These are phyloP conservation scores for Pestalotiopsis sp. DNA, from an alignment of 2,329 filamentous ascomycete genomes.

Conservation along the genomic window DNA sequence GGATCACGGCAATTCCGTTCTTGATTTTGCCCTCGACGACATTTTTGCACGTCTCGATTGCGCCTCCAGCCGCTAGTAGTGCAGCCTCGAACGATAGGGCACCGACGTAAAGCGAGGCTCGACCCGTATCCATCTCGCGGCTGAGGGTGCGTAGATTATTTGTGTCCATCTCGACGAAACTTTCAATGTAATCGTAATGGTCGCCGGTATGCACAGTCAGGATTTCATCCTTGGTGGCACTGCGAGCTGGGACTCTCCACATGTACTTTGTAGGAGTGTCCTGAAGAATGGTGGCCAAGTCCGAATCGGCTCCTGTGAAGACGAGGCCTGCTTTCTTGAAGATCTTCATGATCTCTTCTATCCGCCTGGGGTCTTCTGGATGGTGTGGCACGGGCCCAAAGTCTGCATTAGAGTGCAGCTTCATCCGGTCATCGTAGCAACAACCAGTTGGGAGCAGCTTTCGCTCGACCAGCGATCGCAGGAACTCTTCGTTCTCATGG, in stretches of 20 bases:
- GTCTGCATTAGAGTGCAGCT: slow-evolving; percentile 87
- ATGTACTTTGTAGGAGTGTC: slow-evolving; percentile 63
- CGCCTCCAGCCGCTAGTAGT: slow-evolving; percentile 83
- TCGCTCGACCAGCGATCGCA: slow-evolving; percentile 42
- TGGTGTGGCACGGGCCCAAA: slow-evolving; percentile 77
- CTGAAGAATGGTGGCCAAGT: slow-evolving; percentile 54
- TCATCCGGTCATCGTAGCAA: slow-evolving; percentile 95
- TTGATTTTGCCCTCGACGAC: slow-evolving; percentile 83
- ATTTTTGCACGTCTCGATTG: slow-evolving; percentile 94
- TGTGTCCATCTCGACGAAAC: slow-evolving; percentile 54
- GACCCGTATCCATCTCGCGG: slow-evolving; percentile 59
- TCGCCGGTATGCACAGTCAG: slow-evolving; percentile 75
- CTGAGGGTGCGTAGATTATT: slow-evolving; percentile 72
- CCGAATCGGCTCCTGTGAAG: slow-evolving; percentile 59
- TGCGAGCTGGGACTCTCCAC: slow-evolving; percentile 77
- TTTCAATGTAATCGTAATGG: slow-evolving; percentile 79
- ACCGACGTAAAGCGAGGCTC: slow-evolving; percentile 83
- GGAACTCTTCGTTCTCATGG: slow-evolving; percentile 37
- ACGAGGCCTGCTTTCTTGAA: slow-evolving; percentile 83
- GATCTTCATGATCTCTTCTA: slow-evolving; percentile 89
- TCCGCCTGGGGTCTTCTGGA: slow-evolving; percentile 90
- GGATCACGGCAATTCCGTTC: slow-evolving; percentile 93
- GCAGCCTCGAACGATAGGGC: slow-evolving; percentile 80
- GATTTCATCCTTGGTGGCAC: slow-evolving; percentile 80
- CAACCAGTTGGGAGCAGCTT: slow-evolving; percentile 70